phyloP scores from a whole-genome alignment of 768 basidiomycete genomes.

The Trametes gibbosa region DNA sequence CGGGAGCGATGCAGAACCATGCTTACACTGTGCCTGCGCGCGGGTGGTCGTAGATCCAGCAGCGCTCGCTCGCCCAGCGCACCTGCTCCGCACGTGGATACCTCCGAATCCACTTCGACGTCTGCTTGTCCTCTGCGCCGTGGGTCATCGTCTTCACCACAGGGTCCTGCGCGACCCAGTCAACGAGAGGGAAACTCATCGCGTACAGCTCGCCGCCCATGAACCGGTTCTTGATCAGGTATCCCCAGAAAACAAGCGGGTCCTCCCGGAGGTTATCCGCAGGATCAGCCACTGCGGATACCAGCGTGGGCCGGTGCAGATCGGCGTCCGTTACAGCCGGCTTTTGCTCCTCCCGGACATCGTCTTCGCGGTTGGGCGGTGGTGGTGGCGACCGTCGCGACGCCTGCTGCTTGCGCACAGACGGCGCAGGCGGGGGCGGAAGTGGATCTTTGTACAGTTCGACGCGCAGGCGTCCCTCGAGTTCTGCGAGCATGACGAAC shows the following conservation, averaged over 20 bases:
- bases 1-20: background rate
- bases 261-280: conserved; percentile 35
- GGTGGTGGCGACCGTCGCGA: conserved; percentile 1
- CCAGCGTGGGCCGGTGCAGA: conserved; percentile 4
- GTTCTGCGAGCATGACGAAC: conserved; percentile 91
- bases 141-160: conserved; percentile 60
- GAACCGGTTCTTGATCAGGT: conserved; percentile 87
- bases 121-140: conserved; percentile 93
- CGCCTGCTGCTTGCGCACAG: background rate
- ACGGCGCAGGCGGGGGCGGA: conserved; percentile 6
- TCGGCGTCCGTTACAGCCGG: conserved; percentile 1
- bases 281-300: conserved; percentile 10
- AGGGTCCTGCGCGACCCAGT: conserved; percentile 80
- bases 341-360: background rate
- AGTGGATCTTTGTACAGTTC: conserved; percentile 50
- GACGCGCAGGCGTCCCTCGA: conserved; percentile 84
- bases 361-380: background rate
- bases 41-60: conserved; percentile 99
- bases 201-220: conserved; percentile 97
- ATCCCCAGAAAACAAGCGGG: conserved; percentile 85
- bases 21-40: conserved; percentile 89
- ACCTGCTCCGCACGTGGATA: conserved; percentile 80
- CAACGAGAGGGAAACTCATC: conserved; percentile 82
- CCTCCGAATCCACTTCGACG: conserved; percentile 85
- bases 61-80: conserved; percentile 88